phyloP scores from a whole-genome alignment of 2,329 filamentous ascomycete species.

The Xylariaceae sp. region DNA sequence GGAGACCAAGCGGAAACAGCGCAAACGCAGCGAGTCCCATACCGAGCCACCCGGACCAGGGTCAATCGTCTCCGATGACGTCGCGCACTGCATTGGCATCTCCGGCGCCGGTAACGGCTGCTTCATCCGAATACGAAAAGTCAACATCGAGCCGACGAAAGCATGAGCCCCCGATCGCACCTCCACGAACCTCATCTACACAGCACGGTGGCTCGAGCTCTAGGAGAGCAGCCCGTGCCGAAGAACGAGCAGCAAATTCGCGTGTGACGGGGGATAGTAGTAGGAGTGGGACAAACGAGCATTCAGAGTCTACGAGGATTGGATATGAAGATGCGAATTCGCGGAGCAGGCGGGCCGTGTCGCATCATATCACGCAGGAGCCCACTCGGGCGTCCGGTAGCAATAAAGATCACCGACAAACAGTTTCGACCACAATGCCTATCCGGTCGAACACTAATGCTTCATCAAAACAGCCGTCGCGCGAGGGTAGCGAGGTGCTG shows the following conservation, averaged over 20 bases:
- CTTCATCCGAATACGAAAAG: slow-evolving; percentile 47
- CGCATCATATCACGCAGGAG: slow-evolving; percentile 44
- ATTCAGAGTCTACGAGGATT: slow-evolving; percentile 32
- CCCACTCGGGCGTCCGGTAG: slow-evolving; percentile 43
- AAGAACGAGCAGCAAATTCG: slow-evolving; percentile 48
- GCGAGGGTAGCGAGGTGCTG: slow-evolving; percentile 79
- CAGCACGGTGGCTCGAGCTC: slow-evolving; percentile 51
- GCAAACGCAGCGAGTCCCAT: slow-evolving; percentile 34
- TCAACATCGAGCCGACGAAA: slow-evolving; percentile 55
- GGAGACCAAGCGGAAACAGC: slow-evolving; percentile 55
- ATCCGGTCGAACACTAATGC: slow-evolving; percentile 50
- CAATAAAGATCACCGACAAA: slow-evolving; percentile 45
- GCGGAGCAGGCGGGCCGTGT: slow-evolving; percentile 42
- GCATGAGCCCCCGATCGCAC: slow-evolving; percentile 71
- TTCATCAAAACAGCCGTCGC: slow-evolving; percentile 62
- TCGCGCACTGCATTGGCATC: slow-evolving; percentile 51
- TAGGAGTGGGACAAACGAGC: slow-evolving; percentile 41
- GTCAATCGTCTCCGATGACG: slow-evolving; percentile 47
- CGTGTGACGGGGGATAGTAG: slow-evolving; percentile 42
- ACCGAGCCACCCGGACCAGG: slow-evolving; percentile 36
- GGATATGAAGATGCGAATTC: slow-evolving; percentile 43
- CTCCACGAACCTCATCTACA: slow-evolving; percentile 80
- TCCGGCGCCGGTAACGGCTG: slow-evolving; percentile 44
- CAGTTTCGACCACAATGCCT: slow-evolving; percentile 44
- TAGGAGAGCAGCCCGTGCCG: slow-evolving; percentile 48